Evolutionary conservation across 2,329 filamentous ascomycete genomes (phyloP).

Genomic region (Colletotrichum spinosum): DNA sequence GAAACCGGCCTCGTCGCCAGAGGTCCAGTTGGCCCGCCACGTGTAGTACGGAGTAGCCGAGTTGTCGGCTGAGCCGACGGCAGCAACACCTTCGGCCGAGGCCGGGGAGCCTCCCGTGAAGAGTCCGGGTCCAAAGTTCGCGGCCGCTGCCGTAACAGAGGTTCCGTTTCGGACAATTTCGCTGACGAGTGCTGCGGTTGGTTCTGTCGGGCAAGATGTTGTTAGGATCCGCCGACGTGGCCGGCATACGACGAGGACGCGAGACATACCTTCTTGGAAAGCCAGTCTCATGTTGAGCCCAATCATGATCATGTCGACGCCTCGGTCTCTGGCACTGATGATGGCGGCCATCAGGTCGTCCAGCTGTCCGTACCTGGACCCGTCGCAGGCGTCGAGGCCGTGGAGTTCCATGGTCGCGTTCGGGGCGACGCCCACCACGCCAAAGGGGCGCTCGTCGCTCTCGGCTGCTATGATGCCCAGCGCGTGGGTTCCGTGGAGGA

Average conservation of each 20-base stretch:
- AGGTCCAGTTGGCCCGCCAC: not conserved
- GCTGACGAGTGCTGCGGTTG: not conserved
- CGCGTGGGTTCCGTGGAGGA: slow-evolving; percentile 58
- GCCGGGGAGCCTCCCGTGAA: not conserved
- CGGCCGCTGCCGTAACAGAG: not conserved
- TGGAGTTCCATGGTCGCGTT: not conserved
- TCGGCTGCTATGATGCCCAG: slow-evolving; percentile 57
- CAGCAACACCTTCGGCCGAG: not conserved
- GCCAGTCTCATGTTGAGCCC: not conserved
- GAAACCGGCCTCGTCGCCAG: not conserved
- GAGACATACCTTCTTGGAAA: not conserved
- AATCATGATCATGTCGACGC: not conserved
- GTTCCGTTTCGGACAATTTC: not conserved
- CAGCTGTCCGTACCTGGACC: not conserved
- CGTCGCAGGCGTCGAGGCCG: not conserved
- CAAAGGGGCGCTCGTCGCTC: slow-evolving; percentile 3
- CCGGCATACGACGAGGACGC: too few species aligned
- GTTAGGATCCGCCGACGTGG: too few species aligned
- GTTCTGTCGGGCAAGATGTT: not conserved
- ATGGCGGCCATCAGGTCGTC: not conserved
- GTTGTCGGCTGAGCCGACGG: not conserved
- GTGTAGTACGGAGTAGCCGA: slow-evolving; percentile 5
- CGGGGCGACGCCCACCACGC: slow-evolving; percentile 3
- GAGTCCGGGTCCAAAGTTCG: not conserved
- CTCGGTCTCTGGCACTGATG: not conserved